phyloP scores from a whole-genome alignment of 2,329 filamentous ascomycete genomes.

The Cephalotrichum gorgonifer region DNA sequence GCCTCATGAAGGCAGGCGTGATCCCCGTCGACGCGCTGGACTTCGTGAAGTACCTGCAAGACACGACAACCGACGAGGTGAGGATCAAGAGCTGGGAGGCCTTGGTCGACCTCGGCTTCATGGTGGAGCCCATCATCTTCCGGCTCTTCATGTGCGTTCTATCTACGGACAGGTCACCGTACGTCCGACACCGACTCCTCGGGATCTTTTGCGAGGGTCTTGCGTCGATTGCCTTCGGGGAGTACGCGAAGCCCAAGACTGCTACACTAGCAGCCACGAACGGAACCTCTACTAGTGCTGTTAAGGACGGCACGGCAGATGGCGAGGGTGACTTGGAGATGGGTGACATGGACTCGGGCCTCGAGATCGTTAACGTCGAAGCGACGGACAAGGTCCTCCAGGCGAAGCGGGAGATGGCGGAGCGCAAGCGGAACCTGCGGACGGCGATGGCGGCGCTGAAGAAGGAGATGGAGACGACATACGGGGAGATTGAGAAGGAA shows the following conservation, averaged over 20 bases:
- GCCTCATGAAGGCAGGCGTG: slow-evolving; percentile 53
- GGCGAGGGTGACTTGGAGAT: slow-evolving; percentile 8
- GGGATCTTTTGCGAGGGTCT: slow-evolving; percentile 48
- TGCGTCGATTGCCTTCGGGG: slow-evolving; percentile 54
- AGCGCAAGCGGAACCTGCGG: slow-evolving; percentile 52
- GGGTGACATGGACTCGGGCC: slow-evolving; percentile 22
- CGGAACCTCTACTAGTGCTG: background rate
- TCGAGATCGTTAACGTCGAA: slow-evolving; percentile 31
- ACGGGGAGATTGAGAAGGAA: slow-evolving; percentile 23
- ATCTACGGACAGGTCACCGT: slow-evolving; percentile 54
- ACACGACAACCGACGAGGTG: slow-evolving; percentile 51
- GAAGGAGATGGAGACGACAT: slow-evolving; percentile 32
- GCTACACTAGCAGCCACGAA: background rate
- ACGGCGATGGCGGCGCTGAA: slow-evolving; percentile 37
- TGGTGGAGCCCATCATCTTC: slow-evolving; percentile 45
- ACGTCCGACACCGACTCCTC: slow-evolving; percentile 49
- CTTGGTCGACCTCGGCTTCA: slow-evolving; percentile 51
- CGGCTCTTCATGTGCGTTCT: slow-evolving; percentile 46
- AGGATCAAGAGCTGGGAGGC: slow-evolving; percentile 57
- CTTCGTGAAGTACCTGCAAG: slow-evolving; percentile 55
- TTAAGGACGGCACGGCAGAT: slow-evolving; percentile 16
- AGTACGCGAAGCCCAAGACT: slow-evolving; percentile 32
- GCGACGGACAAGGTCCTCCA: slow-evolving; percentile 35
- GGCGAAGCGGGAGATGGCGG: slow-evolving; percentile 52
- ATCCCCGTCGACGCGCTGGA: slow-evolving; percentile 42